phyloP scores from a whole-genome alignment of 2,329 filamentous ascomycete species.

The Alternaria gansuensis region DNA sequence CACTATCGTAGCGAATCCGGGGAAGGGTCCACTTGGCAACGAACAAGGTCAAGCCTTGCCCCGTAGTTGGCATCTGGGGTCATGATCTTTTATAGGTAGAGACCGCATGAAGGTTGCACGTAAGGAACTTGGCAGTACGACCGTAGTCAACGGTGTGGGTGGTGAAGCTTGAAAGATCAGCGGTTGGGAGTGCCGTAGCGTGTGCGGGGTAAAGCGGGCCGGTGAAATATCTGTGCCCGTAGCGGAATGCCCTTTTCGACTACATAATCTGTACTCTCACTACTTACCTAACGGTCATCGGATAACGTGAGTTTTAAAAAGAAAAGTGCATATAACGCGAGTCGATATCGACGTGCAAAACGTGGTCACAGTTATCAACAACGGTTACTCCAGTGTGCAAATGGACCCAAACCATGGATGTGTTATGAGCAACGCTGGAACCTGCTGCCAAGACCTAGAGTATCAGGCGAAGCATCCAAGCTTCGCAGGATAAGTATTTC shows the following conservation, averaged over 20 bases:
- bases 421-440: neutral
- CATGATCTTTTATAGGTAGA: constrained; percentile 21
- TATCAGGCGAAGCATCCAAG: neutral
- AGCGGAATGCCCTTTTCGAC: constrained; percentile 12
- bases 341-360: neutral
- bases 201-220: constrained; percentile 29
- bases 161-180: constrained; percentile 18
- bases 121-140: constrained; percentile 22
- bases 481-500: constrained; percentile 3
- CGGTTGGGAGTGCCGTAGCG: constrained; percentile 16
- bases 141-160: constrained; percentile 13
- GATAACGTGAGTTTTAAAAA: neutral
- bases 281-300: neutral
- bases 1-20: constrained; percentile 30
- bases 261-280: neutral
- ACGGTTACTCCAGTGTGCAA: neutral
- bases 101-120: constrained; percentile 18
- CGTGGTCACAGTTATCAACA: neutral
- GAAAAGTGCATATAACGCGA: accelerated
- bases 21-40: constrained; percentile 31
- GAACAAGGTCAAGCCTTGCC: constrained; percentile 31
- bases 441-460: neutral
- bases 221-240: constrained; percentile 6
- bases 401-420: neutral
- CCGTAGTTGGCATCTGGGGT: constrained; percentile 24